Evolutionary conservation across 768 basidiomycete species (phyloP).

Genomic region (Kwoniella heveanensis): DNA sequence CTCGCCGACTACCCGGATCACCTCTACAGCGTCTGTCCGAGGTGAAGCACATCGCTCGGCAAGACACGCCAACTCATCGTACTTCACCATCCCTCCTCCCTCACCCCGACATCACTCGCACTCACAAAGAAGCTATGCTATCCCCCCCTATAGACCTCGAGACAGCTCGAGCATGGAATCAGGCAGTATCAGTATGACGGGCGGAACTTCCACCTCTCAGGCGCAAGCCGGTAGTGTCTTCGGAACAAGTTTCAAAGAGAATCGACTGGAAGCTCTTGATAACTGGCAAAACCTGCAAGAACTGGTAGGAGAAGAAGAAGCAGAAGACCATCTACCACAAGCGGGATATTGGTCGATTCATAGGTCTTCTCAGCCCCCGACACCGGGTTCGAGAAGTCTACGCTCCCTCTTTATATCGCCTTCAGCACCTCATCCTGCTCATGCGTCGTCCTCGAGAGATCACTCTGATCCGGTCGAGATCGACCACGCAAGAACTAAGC

Average conservation of each 20-base stretch:
- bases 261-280: constrained; percentile 7
- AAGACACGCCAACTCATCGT: constrained; percentile 3
- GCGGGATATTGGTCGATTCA: neutral
- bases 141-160: constrained; percentile 6
- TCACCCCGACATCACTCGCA: neutral
- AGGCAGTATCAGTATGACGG: neutral
- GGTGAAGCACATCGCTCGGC: neutral
- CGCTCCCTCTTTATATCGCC: constrained; percentile 16
- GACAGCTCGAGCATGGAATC: neutral
- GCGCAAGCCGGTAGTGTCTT: neutral
- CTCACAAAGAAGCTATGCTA: neutral
- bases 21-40: neutral
- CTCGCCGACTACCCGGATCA: neutral
- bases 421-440: neutral
- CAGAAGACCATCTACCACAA: neutral
- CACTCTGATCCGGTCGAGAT: constrained; percentile 2
- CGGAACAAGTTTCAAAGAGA: neutral
- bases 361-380: neutral
- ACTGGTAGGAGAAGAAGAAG: constrained; percentile 21
- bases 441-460: neutral
- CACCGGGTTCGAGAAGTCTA: constrained; percentile 14
- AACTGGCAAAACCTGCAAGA: constrained; percentile 39
- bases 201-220: neutral
- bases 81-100: constrained; percentile 5
- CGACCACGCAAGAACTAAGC: neutral